These are phyloP conservation scores for Tuber calosporum DNA, from an alignment of 495 filamentous ascomycete species.

Conservation along the genomic window DNA sequence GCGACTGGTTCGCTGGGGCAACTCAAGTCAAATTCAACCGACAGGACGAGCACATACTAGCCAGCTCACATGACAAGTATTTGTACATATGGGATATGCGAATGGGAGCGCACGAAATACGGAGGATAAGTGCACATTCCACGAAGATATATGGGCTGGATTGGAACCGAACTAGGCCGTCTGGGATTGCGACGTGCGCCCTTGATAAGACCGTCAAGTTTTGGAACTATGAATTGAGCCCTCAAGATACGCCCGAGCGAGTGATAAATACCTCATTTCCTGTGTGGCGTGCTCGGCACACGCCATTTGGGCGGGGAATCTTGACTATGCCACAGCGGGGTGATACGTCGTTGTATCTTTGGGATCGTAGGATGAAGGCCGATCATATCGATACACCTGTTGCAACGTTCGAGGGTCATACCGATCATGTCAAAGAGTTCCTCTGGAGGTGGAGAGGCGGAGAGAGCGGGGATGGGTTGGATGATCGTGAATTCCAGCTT, in stretches of 20 bases:
- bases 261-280: conserved; percentile 76
- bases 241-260: conserved; percentile 59
- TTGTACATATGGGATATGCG: conserved; percentile 87
- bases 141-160: conserved; percentile 95
- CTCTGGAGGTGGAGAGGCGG: conserved; percentile 79
- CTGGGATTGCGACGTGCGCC: conserved; percentile 75
- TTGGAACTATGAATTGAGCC: conserved; percentile 65
- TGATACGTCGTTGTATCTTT: conserved; percentile 76
- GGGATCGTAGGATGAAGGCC: conserved; percentile 56
- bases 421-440: conserved; percentile 84
- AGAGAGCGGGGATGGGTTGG: conserved; percentile 58
- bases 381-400: conserved; percentile 53
- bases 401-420: conserved; percentile 72
- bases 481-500: conserved; percentile 84
- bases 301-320: conserved; percentile 80
- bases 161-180: conserved; percentile 73
- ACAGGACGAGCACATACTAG: conserved; percentile 73
- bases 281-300: conserved; percentile 88
- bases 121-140: conserved; percentile 79
- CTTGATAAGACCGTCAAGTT: conserved; percentile 89
- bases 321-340: conserved; percentile 87
- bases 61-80: conserved; percentile 81
- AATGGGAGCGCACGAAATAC: conserved; percentile 68
- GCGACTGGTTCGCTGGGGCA: conserved; percentile 89
- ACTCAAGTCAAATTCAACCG: conserved; percentile 96